Percentiles rank a stretch among this genome's conserved stretches.
phyloP scores from a whole-genome alignment of 495 filamentous ascomycete genomes.

The Xylaria grammica region DNA sequence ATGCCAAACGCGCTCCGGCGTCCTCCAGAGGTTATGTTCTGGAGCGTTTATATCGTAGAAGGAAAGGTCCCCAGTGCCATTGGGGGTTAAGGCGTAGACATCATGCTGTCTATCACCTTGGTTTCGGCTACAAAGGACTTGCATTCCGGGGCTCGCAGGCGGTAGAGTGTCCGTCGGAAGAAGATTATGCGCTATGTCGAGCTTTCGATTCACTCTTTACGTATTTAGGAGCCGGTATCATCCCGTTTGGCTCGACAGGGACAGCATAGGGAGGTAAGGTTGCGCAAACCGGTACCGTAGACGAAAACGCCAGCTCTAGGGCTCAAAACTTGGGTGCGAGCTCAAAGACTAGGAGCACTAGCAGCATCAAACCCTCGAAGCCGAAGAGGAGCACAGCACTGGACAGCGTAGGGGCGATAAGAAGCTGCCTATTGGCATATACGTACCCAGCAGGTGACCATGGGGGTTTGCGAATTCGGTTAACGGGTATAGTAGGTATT shows the following conservation, averaged over 20 bases:
- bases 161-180: neutral
- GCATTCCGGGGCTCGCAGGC: conserved; percentile 5
- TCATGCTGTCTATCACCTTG: neutral
- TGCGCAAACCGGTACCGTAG: neutral
- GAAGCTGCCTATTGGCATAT: no score
- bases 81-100: neutral
- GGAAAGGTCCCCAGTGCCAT: neutral
- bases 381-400: neutral
- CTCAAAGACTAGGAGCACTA: neutral
- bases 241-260: neutral
- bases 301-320: neutral
- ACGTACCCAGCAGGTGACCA: no score
- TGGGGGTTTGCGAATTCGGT: no score
- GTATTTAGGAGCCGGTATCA: neutral
- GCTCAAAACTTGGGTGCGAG: neutral
- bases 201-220: no score
- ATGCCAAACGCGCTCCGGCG: neutral
- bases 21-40: neutral
- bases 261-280: neutral
- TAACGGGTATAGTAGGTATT: no score
- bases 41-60: neutral
- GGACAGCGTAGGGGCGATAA: neutral
- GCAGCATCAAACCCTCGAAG: neutral
- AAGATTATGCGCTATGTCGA: neutral
- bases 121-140: neutral